Evolutionary conservation across 164 flowering plant genomes (phyloP), one percentile per base, ranked within the genome.

Genomic region (Dillenia turbinata): DNA sequence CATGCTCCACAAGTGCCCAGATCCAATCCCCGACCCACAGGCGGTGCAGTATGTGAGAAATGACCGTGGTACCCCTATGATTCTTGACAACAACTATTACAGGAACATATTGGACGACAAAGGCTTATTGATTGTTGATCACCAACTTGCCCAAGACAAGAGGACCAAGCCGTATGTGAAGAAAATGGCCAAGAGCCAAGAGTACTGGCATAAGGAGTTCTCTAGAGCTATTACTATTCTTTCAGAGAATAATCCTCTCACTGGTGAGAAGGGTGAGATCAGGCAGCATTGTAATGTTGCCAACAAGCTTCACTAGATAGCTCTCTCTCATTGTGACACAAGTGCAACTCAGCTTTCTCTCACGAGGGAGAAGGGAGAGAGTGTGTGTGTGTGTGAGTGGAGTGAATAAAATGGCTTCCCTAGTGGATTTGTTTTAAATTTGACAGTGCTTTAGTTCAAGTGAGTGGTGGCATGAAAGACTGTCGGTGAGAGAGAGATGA

Each of bases 1-100:
- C 86, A 90, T 93, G 97, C 87, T 90, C 66, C 76, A 90, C 74
- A 90, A 90, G 76, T 93, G 98, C 80, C 96, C 96, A 0, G 96
- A 90, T 43, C 47, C 83, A 3, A 87, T 90, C 67, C 97, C 98
- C 0, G 96, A 90, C 75, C 98, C 98, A 4, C 89, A 93, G 76
- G 96, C 97, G 0, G 97, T 93, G 9, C 96, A 93, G 63, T 93
- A 93, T 55, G 97, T 90, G 75, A 83, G 98, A 53, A 93, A 93
- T 68, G 98, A 93, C 73, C 78, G 98, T 0, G 98, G 97, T 4
- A 93, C 98, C 2, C 98, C 98, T 11, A 90, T 93, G 98, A 67
- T 54, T 0, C 78, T 93, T 6, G 98, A 93, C 88, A 93, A 93
- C 83, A 88, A 90, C 75, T 93, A 93, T 77, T 93, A 90, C 88